Base-by-base conservation (phyloP, 805 yeast genomes). In the Nakazawaea ambrosiae region DNA sequence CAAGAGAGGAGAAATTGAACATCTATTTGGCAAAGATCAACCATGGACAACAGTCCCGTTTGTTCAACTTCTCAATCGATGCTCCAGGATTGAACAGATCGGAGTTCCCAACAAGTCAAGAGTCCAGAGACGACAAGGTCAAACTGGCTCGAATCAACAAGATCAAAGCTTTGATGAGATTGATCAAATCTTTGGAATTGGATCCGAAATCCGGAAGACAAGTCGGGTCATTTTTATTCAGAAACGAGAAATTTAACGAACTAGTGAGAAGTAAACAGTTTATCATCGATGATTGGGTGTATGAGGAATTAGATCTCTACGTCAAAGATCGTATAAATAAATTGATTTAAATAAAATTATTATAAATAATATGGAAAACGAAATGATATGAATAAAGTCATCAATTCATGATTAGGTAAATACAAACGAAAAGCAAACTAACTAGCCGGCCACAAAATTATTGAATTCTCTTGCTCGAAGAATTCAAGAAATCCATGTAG, bases 71-170 rank as follows among this genome's bases (percentile, higher is more conserved):
- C 14, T 16, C 33, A 2, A 28, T 27, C 10, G 36, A 37, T 2
- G 83, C 82, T 2, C 78, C 78, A 0, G 82, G 82, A 1, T 75
- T 68, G 53, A 77, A 73, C 44, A 54, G 75, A 27, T 60, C 76
- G 18, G 83, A 75, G 36, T 76, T 79, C 44, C 81, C 84, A 0
- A 58, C 57, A 4, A 71, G 81, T 0, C 82, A 74, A 42, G 75
- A 78, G 45, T 51, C 58, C 10, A 47, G 36, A 2, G 56, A 49
- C 30, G 75, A 67, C 40, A 63, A 61, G 44, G 31, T 33, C 15
- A 45, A 37, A 19, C 47, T 55, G 11, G 31, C 40, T 20, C 39
- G 44, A 19, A 34, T 66, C 15, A 52, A 66, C 4, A 48, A 50
- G 28, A 51, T 58, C 24, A 67, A 61, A 31, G 72, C 75, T 0